phyloP scores from a whole-genome alignment of 2,329 filamentous ascomycete genomes.

The Aspergillus pseudoterreus region DNA sequence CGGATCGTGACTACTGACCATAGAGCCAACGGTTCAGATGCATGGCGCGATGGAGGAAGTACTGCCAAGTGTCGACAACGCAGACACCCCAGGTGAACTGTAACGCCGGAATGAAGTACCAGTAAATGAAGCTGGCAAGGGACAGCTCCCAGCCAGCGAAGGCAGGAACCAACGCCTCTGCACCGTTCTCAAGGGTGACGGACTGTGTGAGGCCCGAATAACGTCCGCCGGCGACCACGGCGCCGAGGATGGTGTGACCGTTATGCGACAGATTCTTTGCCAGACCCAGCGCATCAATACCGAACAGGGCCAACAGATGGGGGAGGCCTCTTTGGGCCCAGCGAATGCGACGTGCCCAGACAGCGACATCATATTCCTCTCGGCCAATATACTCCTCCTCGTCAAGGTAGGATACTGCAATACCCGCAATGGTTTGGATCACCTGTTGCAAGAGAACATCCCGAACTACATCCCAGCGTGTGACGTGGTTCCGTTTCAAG shows the following conservation, averaged over 20 bases:
- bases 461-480: slow-evolving; percentile 77
- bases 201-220: slow-evolving; percentile 69
- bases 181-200: slow-evolving; percentile 50
- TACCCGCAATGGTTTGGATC: slow-evolving; percentile 73
- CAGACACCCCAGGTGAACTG: slow-evolving; percentile 73
- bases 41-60: slow-evolving; percentile 94
- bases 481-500: slow-evolving; percentile 78
- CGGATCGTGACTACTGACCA: slow-evolving; percentile 55
- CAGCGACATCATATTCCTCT: slow-evolving; percentile 80
- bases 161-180: slow-evolving; percentile 55
- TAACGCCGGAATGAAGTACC: slow-evolving; percentile 67
- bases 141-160: slow-evolving; percentile 82
- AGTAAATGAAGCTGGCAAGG: slow-evolving; percentile 74
- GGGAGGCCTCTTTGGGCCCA: slow-evolving; percentile 77
- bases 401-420: slow-evolving; percentile 68
- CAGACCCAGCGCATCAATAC: slow-evolving; percentile 70
- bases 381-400: slow-evolving; percentile 69
- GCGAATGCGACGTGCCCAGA: slow-evolving; percentile 82
- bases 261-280: slow-evolving; percentile 67
- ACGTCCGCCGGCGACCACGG: slow-evolving; percentile 71
- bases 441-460: slow-evolving; percentile 91
- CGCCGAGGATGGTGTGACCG: slow-evolving; percentile 70
- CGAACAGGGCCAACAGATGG: slow-evolving; percentile 63
- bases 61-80: slow-evolving; percentile 94
- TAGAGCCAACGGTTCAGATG: slow-evolving; percentile 97